These are phyloP conservation scores for Parsonsia alboflavescens DNA, from an alignment of 257 asterid genomes.

Conservation along the genomic window DNA sequence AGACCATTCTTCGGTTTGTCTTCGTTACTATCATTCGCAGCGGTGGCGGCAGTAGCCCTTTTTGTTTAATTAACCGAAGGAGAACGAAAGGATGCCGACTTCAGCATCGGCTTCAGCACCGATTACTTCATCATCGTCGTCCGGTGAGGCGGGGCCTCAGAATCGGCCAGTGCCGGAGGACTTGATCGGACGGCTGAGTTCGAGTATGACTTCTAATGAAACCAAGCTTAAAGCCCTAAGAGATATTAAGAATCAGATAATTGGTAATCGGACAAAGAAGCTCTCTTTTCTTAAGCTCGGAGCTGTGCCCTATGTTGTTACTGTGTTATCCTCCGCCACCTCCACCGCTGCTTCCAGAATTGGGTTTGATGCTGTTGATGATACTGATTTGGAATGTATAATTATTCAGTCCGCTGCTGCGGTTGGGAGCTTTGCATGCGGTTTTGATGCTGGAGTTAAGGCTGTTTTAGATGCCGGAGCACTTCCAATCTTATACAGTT, in stretches of 20 bases:
- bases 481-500: constrained; percentile 47
- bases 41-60: not conserved
- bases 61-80: not conserved
- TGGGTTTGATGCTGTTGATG: constrained; percentile 15
- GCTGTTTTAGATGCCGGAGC: constrained; percentile 93
- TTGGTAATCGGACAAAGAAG: constrained; percentile 89
- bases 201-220: constrained; percentile 35
- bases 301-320: constrained; percentile 69
- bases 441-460: constrained; percentile 70
- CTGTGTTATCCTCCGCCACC: constrained; percentile 47
- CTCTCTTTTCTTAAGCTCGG: constrained; percentile 69
- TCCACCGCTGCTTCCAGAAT: constrained; percentile 19
- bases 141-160: constrained; percentile 21
- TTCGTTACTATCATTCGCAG: not conserved
- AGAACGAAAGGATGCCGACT: constrained; percentile 16
- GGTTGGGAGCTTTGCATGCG: constrained; percentile 92
- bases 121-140: not conserved
- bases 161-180: constrained; percentile 51
- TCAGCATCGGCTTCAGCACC: constrained; percentile 16
- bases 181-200: constrained; percentile 56
- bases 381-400: constrained; percentile 37
- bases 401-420: constrained; percentile 74
- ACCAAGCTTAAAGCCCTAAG: constrained; percentile 64
- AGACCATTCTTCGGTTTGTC: not conserved
- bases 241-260: constrained; percentile 84